Conservation (phyloP, 2,329 filamentous ascomycete genomes). For the Polychaeton citri region DNA sequence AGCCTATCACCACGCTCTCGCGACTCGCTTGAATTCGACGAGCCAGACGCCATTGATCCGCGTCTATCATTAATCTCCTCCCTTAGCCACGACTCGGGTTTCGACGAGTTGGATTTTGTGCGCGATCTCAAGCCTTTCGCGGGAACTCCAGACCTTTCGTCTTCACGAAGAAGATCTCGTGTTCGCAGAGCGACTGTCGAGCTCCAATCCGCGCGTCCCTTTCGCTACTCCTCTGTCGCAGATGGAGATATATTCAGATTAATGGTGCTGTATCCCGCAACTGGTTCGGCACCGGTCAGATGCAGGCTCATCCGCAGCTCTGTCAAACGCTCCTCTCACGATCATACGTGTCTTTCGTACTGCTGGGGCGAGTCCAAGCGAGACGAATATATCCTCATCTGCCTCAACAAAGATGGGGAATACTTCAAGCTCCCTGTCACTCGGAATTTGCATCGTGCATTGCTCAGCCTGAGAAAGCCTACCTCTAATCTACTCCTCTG, state of each 20-base stretch:
- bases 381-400: constrained; percentile 11
- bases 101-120: constrained; percentile 8
- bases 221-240: constrained; percentile 12
- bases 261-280: constrained; percentile 12
- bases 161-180: constrained; percentile 7
- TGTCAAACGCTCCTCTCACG: constrained; percentile 8
- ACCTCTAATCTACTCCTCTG: constrained; percentile 18
- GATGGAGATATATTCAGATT: constrained; percentile 17
- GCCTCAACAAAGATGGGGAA: constrained; percentile 10
- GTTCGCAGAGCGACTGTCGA: constrained; percentile 8
- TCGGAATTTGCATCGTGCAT: constrained; percentile 13
- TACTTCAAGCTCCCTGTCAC: constrained; percentile 15
- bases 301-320: constrained; percentile 13
- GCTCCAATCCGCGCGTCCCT: constrained; percentile 8
- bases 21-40: constrained; percentile 14
- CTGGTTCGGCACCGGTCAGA: constrained; percentile 8
- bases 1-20: constrained; percentile 12
- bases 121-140: constrained; percentile 11
- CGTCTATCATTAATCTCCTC: constrained; percentile 13
- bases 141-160: constrained; percentile 9
- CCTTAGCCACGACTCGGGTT: constrained; percentile 8
- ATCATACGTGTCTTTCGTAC: constrained; percentile 16
- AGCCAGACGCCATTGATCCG: constrained; percentile 12
- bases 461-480: constrained; percentile 12
- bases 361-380: constrained; percentile 15